Percentiles rank a stretch among this genome's conserved stretches.
These are phyloP conservation scores for Russula sp. DNA, from an alignment of 768 basidiomycete species.

Conservation along the genomic window DNA sequence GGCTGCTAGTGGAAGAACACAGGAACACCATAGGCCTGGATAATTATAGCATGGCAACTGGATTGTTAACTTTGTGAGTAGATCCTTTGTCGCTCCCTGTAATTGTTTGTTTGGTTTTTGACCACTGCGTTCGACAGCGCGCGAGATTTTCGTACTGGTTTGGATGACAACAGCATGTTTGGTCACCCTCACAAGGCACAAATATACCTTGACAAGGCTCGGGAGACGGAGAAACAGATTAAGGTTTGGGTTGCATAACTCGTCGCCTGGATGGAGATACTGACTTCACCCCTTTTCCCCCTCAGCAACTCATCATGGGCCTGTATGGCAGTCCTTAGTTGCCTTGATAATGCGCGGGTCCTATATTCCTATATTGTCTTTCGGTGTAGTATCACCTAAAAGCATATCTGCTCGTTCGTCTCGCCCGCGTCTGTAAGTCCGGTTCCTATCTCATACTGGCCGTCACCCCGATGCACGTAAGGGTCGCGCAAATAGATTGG, in stretches of 20 bases:
- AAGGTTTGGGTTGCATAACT: neutral
- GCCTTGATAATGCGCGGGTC: neutral
- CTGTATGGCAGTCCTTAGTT: neutral
- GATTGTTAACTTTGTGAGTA: neutral
- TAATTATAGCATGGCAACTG: neutral
- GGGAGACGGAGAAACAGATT: neutral
- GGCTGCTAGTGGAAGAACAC: neutral
- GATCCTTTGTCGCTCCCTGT: too few species aligned
- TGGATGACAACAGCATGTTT: constrained; percentile 1
- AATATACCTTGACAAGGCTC: constrained; percentile 6
- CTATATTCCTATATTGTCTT: too few species aligned
- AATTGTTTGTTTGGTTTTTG: neutral
- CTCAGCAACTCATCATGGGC: constrained; percentile 5
- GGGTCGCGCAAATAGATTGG: too few species aligned
- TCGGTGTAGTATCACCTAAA: too few species aligned
- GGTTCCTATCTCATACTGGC: too few species aligned
- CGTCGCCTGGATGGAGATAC: neutral
- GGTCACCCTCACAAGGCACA: neutral
- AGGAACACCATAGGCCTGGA: neutral
- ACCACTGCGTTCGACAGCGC: neutral
- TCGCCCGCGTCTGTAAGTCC: too few species aligned
- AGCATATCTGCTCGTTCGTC: too few species aligned
- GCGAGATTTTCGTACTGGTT: neutral
- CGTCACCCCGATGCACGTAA: too few species aligned
- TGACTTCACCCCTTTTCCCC: neutral